These are phyloP conservation scores for Aureobasidium leucospermi DNA, from an alignment of 2,329 filamentous ascomycete species.

Conservation along the genomic window DNA sequence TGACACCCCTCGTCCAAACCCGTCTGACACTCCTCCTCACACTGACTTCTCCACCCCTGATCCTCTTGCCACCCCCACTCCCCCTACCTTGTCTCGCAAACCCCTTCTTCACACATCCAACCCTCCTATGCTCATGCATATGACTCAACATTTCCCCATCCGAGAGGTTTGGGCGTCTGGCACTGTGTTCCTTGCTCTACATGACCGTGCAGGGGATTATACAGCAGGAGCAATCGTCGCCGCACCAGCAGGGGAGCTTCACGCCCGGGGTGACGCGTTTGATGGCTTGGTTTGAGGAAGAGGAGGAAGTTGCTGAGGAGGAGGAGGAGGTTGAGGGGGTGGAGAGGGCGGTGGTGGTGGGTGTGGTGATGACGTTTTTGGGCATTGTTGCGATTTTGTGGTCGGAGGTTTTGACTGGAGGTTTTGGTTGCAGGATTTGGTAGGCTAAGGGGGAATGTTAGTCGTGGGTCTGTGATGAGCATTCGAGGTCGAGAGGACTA, in stretches of 20 bases:
- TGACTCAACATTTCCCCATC: background rate
- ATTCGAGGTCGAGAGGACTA: too few relatives aligned
- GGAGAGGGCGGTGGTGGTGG: background rate
- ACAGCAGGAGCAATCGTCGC: slow-evolving; percentile 15
- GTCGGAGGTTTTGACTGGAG: background rate
- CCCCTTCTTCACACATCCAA: background rate
- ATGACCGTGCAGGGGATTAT: slow-evolving; percentile 17
- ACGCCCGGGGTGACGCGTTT: slow-evolving; percentile 3
- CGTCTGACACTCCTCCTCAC: background rate
- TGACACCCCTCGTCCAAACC: background rate
- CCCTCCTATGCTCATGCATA: background rate
- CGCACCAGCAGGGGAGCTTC: slow-evolving; percentile 14
- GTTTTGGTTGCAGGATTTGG: background rate
- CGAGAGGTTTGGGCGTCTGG: background rate
- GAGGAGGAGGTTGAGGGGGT: background rate
- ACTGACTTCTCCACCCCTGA: too few relatives aligned
- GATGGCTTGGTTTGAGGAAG: background rate
- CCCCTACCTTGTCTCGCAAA: background rate
- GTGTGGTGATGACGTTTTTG: background rate
- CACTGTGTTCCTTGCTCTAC: background rate
- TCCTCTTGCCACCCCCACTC: background rate
- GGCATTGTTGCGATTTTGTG: background rate
- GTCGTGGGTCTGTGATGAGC: background rate
- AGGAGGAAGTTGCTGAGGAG: background rate
- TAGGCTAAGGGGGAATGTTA: background rate